A percentile compares a stretch with the other conserved stretches of the same genome.
Evolutionary conservation across 2,329 filamentous ascomycete genomes (phyloP).

Genomic region (Fusarium bulbicola): DNA sequence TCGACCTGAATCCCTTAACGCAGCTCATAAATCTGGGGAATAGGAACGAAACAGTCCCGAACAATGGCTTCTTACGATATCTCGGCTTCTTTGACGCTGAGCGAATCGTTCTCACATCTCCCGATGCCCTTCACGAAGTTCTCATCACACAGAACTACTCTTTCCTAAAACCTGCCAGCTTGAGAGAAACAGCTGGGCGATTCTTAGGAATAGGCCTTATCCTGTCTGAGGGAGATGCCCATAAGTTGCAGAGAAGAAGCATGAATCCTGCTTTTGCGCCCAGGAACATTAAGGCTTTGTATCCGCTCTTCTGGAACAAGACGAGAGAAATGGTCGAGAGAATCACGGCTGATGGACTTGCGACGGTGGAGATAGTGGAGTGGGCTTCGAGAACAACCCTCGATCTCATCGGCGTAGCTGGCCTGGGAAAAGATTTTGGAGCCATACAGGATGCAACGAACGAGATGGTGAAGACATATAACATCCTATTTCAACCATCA

Average conservation of each 20-base stretch:
- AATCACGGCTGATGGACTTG: conserved; percentile 58
- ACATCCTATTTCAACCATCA: conserved; percentile 61
- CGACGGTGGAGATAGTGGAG: conserved; percentile 63
- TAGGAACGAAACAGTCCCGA: conserved; percentile 69
- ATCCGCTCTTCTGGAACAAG: conserved; percentile 85
- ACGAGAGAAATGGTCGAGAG: conserved; percentile 70
- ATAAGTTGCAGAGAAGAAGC: conserved; percentile 81
- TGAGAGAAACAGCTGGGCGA: conserved; percentile 66
- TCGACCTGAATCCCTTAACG: accelerated
- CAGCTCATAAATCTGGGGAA: background rate
- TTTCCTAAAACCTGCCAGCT: conserved; percentile 68
- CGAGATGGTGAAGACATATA: conserved; percentile 66
- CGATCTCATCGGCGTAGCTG: conserved; percentile 78
- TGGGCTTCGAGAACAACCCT: conserved; percentile 76
- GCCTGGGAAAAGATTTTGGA: conserved; percentile 75
- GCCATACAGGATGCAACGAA: conserved; percentile 69
- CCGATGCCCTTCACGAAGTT: conserved; percentile 73
- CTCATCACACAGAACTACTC: conserved; percentile 74
- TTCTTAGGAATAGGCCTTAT: conserved; percentile 77
- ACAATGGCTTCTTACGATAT: conserved; percentile 75
- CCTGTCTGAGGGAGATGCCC: conserved; percentile 90
- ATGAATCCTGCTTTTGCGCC: conserved; percentile 87
- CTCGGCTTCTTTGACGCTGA: conserved; percentile 69
- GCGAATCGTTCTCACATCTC: conserved; percentile 65
- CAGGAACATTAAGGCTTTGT: conserved; percentile 85